Base-by-base conservation (phyloP, 208 protist species). In the Trypanosoma platydactyli region DNA sequence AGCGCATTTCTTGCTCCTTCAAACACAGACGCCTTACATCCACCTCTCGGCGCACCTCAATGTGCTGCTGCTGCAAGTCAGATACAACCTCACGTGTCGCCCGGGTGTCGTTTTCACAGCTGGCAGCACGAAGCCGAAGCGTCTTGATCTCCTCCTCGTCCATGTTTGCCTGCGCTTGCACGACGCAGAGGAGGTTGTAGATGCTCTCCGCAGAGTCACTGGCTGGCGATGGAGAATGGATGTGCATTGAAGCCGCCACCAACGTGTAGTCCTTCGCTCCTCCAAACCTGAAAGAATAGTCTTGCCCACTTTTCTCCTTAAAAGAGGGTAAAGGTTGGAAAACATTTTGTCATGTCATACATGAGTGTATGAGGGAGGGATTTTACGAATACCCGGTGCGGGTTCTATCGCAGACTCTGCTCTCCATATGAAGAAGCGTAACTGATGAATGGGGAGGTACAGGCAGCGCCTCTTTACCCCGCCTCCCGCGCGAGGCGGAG, bases 71-170 rank as follows among this genome's bases (percentile, higher is more conserved):
- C 3, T 20, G 40, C n/a, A 68, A 45, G 7, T 46, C 9, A 0
- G 27, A 20, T 5, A 58, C 56, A 6, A 41, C 46, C 15, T 54
- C 55, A 2, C 25, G n/a, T 44, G 35, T 29, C 25, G 7, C 22
- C 13, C 44, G 3, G 2, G 29, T 42, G 12, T 68, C 62, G 1
- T 11, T 9, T 45, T 68, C 69, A 29, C 18, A 20, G 55, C 27
- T 42, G n/a, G 69, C 40, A 56, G 71, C 62, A 20, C 29, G 52
- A 12, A 64, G 44, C 1, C 64, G 55, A 0, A 69, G 51, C 9
- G 64, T 6, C 48, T 56, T 71, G 1, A 77, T 66, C 38, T 77
- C 59, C 40, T 70, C 71, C 40, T 64, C 71, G 24, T 70, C 64
- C 35, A 51, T 15, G 24, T 53, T 63, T 18, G 71, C 71, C 42